phyloP scores from a whole-genome alignment of 352 stramenopile genomes.

The Phytophthora sp. region DNA sequence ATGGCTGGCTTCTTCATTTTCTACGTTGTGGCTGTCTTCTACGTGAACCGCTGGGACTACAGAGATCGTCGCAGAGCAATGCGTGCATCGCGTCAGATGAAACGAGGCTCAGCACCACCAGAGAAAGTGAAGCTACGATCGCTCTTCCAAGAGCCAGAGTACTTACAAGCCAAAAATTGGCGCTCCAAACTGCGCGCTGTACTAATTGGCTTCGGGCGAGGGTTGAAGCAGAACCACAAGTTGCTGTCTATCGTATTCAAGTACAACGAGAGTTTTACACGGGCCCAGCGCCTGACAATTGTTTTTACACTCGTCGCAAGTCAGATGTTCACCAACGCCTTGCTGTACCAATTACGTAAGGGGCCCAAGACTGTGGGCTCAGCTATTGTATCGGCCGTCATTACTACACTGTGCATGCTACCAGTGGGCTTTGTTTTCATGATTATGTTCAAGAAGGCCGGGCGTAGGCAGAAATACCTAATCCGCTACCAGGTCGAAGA shows the following conservation, averaged over 20 bases:
- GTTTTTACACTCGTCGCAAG: slow-evolving; percentile 76
- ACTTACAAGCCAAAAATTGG: slow-evolving; percentile 52
- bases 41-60: slow-evolving; percentile 68
- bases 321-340: slow-evolving; percentile 75
- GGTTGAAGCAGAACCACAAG: slow-evolving; percentile 73
- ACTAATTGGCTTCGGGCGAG: slow-evolving; percentile 42
- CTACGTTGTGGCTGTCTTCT: slow-evolving; percentile 60
- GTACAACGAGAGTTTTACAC: slow-evolving; percentile 76
- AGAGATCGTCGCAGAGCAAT: slow-evolving; percentile 52
- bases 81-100: slow-evolving; percentile 35
- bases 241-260: slow-evolving; percentile 73
- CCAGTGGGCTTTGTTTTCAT: slow-evolving; percentile 68
- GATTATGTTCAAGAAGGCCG: slow-evolving; percentile 79
- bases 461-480: slow-evolving; percentile 58
- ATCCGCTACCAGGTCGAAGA: slow-evolving; percentile 74
- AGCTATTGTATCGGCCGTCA: slow-evolving; percentile 55
- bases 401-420: slow-evolving; percentile 73
- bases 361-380: slow-evolving; percentile 52
- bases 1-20: slow-evolving; percentile 58
- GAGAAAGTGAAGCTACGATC: slow-evolving; percentile 64
- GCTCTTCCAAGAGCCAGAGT: slow-evolving; percentile 71
- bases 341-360: slow-evolving; percentile 63
- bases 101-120: slow-evolving; percentile 26
- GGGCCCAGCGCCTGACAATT: slow-evolving; percentile 64
- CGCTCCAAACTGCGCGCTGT: slow-evolving; percentile 52